Base-by-base conservation (phyloP, 306 rosid genomes). In the Cicer cuneatum region DNA sequence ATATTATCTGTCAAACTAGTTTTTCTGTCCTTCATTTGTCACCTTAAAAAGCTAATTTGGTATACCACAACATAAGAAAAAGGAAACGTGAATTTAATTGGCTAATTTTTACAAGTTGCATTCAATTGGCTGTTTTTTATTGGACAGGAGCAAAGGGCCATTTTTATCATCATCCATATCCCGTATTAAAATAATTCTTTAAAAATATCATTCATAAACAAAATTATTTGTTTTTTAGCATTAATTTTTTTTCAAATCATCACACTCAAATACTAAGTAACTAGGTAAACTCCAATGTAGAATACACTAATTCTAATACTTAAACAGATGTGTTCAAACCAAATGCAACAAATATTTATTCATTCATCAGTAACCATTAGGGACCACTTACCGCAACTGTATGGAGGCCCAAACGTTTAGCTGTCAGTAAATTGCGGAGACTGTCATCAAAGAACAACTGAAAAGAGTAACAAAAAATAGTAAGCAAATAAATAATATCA, bases 361-460 rank as follows among this genome's bases (percentile, higher is more conserved):
- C 61, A 33, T 40, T 39, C 43, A 54, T 42, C 37, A 11, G 18
- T 6, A 54, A 40, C 45, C 70, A 43, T 24, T 14, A 57, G 62
- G 45, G 48, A 29, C 11, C 46, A 66, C 86, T 76, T 72, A 93
- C 98, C 87, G 63, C 73, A 19, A 91, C 96, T 1, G 96, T 93
- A 43, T 89, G 88, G 69, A 93, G 88, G 49, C 94, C 92, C 52
- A 83, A 15, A 49, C 65, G 81, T 71, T 88, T 93, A 5, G 89
- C 97, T 3, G 87, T 78, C 78, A 69, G 39, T 62, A 93, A 35
- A 76, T 93, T 93, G 45, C 86, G 94, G 63, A 84, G 0, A 71
- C 89, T 91, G 53, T 93, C 96, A 45, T 91, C 98, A 8, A 93
- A 93, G 84, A 93, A 93, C 81, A 93, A 39, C 98, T 93, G 85